Base-by-base conservation (phyloP, 2,329 filamentous ascomycete genomes). In the Cordyceps cateniannulata region DNA sequence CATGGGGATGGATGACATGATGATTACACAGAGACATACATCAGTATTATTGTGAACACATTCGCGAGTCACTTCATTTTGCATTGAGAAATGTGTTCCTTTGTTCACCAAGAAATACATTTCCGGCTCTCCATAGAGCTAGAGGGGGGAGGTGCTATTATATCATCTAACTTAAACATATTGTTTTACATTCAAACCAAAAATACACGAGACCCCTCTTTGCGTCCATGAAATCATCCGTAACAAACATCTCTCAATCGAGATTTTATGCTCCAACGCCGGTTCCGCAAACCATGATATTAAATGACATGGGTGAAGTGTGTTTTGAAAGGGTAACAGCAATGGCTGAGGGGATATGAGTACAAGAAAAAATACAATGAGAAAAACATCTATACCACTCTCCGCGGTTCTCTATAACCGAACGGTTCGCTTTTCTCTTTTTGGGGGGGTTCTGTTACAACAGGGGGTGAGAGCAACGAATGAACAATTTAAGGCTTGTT, bases 101-200 rank as follows among this genome's bases (percentile, higher is more conserved):
- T 40, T 60, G 25, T 3, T 42, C 38, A 42, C 32, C 50, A 50
- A 59, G 32, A 57, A 53, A 48, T 50, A 44, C 35, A 59, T 48
- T 49, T 59, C 44, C 25, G 35, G 59, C 49, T 60, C 9, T 64
- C 60, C 49, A 64, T 62, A 54, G 52, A 63, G 68, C 64, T 70
- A 79, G 81, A 84, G 81, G 76, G 81, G 81, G 78, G 82, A 84
- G 78, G 75, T 80, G 74, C 74, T 75, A 81, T 83, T 83, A 81
- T 54, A 54, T 76, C 70, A 73, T 76, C 73, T 79, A 78, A 66
- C 69, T 70, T 49, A 47, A 66, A 66, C 72, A 74, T 72, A 67
- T 75, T 74, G 72, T 70, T 75, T 72, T 73, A 68, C 68, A 53
- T 59, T 59, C 50, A 55, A 55, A 60, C 48, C 24, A 62, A 55